A percentile compares a stretch with the other conserved stretches of the same genome.
phyloP scores from a whole-genome alignment of 2,329 filamentous ascomycete species.

The Alternaria sp. region DNA sequence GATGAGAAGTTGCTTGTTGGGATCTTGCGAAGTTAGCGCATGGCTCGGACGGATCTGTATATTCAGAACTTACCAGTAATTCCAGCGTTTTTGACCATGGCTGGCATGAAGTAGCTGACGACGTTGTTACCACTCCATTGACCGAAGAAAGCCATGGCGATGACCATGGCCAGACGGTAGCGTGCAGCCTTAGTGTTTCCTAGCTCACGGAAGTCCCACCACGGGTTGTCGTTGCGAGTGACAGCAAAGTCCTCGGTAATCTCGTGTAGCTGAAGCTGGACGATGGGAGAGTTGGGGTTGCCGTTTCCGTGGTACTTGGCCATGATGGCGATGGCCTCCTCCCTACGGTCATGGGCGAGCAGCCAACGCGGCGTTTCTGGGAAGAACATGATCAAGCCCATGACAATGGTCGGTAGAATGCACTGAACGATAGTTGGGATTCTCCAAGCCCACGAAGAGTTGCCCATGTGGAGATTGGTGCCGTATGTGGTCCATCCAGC shows the following conservation, averaged over 20 bases:
- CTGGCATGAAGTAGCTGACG: constrained; percentile 38
- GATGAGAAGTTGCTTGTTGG: constrained; percentile 48
- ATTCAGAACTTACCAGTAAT: constrained; percentile 8
- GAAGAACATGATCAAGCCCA: constrained; percentile 53
- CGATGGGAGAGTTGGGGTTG: constrained; percentile 42
- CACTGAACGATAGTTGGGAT: constrained; percentile 45
- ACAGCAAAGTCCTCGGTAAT: constrained; percentile 42
- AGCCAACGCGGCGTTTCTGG: constrained; percentile 39
- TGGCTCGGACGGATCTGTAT: not conserved
- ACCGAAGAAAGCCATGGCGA: constrained; percentile 51
- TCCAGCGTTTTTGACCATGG: not conserved
- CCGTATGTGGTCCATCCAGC: constrained; percentile 61
- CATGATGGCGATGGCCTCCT: constrained; percentile 64
- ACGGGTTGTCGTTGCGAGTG: constrained; percentile 40
- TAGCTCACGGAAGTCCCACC: constrained; percentile 46
- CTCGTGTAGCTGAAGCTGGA: constrained; percentile 47
- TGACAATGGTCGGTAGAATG: constrained; percentile 49
- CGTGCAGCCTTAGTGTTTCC: constrained; percentile 39
- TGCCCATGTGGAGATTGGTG: constrained; percentile 44
- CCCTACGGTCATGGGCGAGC: constrained; percentile 60
- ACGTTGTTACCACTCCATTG: constrained; percentile 52
- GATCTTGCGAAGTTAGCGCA: constrained; percentile 6
- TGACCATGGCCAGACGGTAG: constrained; percentile 48
- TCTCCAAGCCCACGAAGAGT: constrained; percentile 61
- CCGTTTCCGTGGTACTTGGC: constrained; percentile 64